Evolutionary conservation across 495 filamentous ascomycete genomes (phyloP).

Genomic region (Platismatia glauca): DNA sequence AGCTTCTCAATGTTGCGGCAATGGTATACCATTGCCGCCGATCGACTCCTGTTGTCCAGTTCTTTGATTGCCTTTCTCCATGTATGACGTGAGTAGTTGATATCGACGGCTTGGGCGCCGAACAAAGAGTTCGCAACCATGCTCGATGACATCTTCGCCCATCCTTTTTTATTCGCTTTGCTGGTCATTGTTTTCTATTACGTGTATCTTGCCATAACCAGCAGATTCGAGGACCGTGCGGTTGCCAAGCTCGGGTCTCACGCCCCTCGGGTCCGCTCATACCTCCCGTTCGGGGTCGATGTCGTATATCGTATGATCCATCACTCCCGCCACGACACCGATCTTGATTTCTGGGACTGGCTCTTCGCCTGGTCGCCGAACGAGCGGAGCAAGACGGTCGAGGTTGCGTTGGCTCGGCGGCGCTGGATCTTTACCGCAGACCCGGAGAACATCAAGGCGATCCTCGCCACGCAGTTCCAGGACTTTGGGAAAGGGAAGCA

Average conservation of each 20-base stretch:
- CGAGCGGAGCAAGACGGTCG: conserved; percentile 44
- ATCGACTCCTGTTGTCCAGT: too few relatives aligned
- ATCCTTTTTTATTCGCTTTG: background rate
- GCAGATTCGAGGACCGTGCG: background rate
- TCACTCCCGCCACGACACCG: conserved; percentile 42
- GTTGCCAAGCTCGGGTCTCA: conserved; percentile 5
- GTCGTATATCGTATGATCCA: conserved; percentile 25
- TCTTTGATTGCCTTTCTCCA: too few relatives aligned
- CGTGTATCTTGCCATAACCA: background rate
- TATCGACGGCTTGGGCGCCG: background rate
- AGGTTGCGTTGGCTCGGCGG: conserved; percentile 45
- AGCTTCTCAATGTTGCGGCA: too few relatives aligned
- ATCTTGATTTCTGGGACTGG: conserved; percentile 51
- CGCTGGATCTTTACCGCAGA: conserved; percentile 54
- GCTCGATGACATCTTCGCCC: conserved; percentile 3
- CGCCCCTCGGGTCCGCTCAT: background rate
- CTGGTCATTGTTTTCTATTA: background rate
- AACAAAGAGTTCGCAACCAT: background rate
- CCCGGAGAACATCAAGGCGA: conserved; percentile 60
- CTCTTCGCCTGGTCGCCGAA: conserved; percentile 35
- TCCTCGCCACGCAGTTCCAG: conserved; percentile 63
- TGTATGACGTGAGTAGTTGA: background rate
- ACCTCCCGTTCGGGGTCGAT: conserved; percentile 13
- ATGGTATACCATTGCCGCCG: too few relatives aligned
- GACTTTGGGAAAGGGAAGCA: conserved; percentile 64